Evolutionary conservation across 805 yeast species (phyloP).

Genomic region (Pichia sporocuriosa): DNA sequence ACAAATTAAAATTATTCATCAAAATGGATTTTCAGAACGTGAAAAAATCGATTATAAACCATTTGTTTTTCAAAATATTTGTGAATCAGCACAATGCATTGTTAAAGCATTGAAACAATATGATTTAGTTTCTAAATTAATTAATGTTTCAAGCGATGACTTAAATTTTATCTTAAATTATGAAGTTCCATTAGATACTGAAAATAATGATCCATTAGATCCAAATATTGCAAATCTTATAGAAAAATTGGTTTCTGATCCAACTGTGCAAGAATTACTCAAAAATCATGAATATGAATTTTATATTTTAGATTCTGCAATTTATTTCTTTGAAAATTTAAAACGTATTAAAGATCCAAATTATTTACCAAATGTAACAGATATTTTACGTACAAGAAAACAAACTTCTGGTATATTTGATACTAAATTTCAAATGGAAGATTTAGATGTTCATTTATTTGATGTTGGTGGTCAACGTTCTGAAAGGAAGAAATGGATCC

Average conservation of each 20-base stretch:
- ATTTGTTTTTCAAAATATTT: constrained; percentile 67
- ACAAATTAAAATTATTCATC: constrained; percentile 75
- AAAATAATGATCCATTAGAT: constrained; percentile 42
- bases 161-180: constrained; percentile 39
- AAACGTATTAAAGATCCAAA: constrained; percentile 51
- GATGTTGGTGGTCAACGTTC: constrained; percentile 95
- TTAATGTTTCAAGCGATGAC: constrained; percentile 31
- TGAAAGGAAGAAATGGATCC: constrained; percentile 91
- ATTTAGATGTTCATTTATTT: constrained; percentile 53
- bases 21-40: constrained; percentile 61
- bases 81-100: constrained; percentile 69
- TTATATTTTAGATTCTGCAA: constrained; percentile 80
- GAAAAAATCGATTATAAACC: constrained; percentile 73
- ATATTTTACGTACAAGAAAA: constrained; percentile 79
- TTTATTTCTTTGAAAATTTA: constrained; percentile 64
- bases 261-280: constrained; percentile 51
- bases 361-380: constrained; percentile 69
- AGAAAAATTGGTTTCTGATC: constrained; percentile 45
- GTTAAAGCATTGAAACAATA: constrained; percentile 58
- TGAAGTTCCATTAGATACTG: constrained; percentile 48
- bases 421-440: constrained; percentile 69
- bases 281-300: constrained; percentile 60
- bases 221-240: constrained; percentile 42
- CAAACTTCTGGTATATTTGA: constrained; percentile 92
- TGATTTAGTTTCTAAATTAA: constrained; percentile 32